Evolutionary conservation across 805 yeast genomes (phyloP).

Genomic region (Ogataea ramenticola): DNA sequence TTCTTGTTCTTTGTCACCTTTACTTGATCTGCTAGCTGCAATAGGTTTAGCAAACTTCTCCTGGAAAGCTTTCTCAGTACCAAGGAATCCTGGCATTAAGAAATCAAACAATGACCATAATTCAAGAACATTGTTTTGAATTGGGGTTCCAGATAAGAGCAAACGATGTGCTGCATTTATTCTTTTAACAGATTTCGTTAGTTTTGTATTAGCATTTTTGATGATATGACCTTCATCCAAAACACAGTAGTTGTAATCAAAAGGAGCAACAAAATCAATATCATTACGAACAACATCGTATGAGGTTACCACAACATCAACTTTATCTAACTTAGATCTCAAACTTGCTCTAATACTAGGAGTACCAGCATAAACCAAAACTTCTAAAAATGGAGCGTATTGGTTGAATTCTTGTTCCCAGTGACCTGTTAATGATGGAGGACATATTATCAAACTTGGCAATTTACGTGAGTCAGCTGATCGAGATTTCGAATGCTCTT

Average conservation of each 20-base stretch:
- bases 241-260: constrained; percentile 87
- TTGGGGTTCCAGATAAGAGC: constrained; percentile 94
- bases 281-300: constrained; percentile 97
- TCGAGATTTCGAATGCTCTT: constrained; percentile 53
- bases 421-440: constrained; percentile 96
- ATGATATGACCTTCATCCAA: constrained; percentile 97
- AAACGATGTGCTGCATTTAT: constrained; percentile 83
- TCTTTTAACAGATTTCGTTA: constrained; percentile 81
- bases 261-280: constrained; percentile 48
- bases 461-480: constrained; percentile 62
- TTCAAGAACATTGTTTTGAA: constrained; percentile 93
- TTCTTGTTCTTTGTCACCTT: constrained; percentile 91
- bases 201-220: constrained; percentile 82
- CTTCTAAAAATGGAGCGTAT: constrained; percentile 81
- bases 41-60: constrained; percentile 97
- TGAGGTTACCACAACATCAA: constrained; percentile 89
- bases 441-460: constrained; percentile 87
- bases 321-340: constrained; percentile 40
- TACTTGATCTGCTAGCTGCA: constrained; percentile 85
- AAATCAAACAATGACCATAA: constrained; percentile 97
- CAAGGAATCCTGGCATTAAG: constrained; percentile 97
- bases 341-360: constrained; percentile 63
- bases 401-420: constrained; percentile 95
- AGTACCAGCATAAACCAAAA: constrained; percentile 88
- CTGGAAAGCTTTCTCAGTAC: constrained; percentile 88